Percentiles rank a stretch among this genome's conserved stretches.
phyloP scores from a whole-genome alignment of 371 early-diverging fungal species.

The Saksenaea vasiformis region DNA sequence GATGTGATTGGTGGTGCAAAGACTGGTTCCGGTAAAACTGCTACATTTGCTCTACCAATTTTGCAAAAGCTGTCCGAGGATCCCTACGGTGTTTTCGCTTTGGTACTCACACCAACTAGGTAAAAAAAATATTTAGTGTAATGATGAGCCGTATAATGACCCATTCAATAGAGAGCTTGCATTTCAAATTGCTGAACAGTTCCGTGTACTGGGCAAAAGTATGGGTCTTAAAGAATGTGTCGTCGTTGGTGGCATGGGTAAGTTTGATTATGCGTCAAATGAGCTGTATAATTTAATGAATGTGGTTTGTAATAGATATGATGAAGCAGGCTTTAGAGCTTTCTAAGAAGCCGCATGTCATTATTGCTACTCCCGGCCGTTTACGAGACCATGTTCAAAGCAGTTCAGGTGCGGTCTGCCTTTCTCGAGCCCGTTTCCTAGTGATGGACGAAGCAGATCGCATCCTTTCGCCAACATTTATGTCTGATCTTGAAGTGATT shows the following conservation, averaged over 20 bases:
- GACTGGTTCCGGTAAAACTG: slow-evolving; percentile 99
- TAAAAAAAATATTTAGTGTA: slow-evolving; percentile 23
- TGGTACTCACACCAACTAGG: slow-evolving; percentile 97
- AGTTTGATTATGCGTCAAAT: slow-evolving; percentile 5
- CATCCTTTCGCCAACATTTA: slow-evolving; percentile 82
- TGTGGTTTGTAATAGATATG: slow-evolving; percentile 67
- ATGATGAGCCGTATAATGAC: not conserved
- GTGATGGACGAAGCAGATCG: slow-evolving; percentile 99
- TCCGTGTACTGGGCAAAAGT: slow-evolving; percentile 87
- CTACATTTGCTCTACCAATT: slow-evolving; percentile 98
- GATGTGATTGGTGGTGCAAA: slow-evolving; percentile 97
- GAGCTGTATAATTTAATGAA: not conserved
- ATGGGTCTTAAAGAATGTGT: slow-evolving; percentile 86
- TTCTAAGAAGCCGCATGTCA: slow-evolving; percentile 87
- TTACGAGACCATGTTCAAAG: slow-evolving; percentile 91
- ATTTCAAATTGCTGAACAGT: slow-evolving; percentile 96
- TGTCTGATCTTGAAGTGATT: slow-evolving; percentile 81
- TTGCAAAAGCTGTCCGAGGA: slow-evolving; percentile 91
- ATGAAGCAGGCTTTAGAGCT: slow-evolving; percentile 90
- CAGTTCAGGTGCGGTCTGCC: slow-evolving; percentile 65
- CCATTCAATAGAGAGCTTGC: slow-evolving; percentile 84
- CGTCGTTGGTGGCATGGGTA: slow-evolving; percentile 94
- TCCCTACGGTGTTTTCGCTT: slow-evolving; percentile 92
- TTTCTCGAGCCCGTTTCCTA: slow-evolving; percentile 62
- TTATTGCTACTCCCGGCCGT: slow-evolving; percentile 98